Percentiles rank a stretch among this genome's conserved stretches.
These are phyloP conservation scores for Berkeleyomyces rouxiae DNA, from an alignment of 2,329 filamentous ascomycete genomes.

Conservation along the genomic window DNA sequence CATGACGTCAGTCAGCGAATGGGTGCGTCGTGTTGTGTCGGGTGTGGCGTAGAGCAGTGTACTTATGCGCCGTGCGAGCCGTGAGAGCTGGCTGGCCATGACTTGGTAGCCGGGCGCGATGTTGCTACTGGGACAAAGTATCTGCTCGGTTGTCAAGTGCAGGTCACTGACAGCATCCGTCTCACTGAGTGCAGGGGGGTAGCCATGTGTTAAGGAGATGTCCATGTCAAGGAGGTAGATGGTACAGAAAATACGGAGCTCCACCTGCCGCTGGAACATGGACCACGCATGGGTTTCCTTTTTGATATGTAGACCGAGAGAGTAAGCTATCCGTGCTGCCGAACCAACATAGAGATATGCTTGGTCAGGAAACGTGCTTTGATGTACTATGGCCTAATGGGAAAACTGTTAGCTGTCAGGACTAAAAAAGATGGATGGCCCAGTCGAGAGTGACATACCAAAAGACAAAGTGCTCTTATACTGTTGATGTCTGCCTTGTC, in stretches of 20 bases:
- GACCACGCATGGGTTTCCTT: conserved; percentile 15
- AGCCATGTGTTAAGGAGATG: conserved; percentile 17
- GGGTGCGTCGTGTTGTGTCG: neutral
- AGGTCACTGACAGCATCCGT: conserved; percentile 10
- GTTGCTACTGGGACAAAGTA: conserved; percentile 18
- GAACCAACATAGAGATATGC: conserved; percentile 19
- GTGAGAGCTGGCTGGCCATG: conserved; percentile 16
- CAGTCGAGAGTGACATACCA: conserved; percentile 12
- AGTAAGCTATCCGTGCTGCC: conserved; percentile 18
- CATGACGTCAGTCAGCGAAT: conserved; percentile 15
- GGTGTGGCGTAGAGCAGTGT: conserved; percentile 1
- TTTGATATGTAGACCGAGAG: conserved; percentile 17
- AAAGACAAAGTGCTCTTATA: conserved; percentile 18
- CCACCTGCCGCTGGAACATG: conserved; percentile 17
- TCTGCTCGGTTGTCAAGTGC: conserved; percentile 14
- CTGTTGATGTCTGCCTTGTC: conserved; percentile 18
- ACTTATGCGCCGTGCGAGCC: conserved; percentile 16
- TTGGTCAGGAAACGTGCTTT: conserved; percentile 16
- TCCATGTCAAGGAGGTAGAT: conserved; percentile 18
- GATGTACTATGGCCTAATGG: neutral
- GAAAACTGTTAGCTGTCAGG: neutral
- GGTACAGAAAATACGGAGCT: conserved; percentile 17
- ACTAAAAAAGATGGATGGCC: neutral
- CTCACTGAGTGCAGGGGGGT: conserved; percentile 17
- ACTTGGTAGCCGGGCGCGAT: conserved; percentile 18